Evolutionary conservation across 2,329 filamentous ascomycete species (phyloP), one percentile per base, ranked within the genome.

Genomic region (Mariannaea sp.): DNA sequence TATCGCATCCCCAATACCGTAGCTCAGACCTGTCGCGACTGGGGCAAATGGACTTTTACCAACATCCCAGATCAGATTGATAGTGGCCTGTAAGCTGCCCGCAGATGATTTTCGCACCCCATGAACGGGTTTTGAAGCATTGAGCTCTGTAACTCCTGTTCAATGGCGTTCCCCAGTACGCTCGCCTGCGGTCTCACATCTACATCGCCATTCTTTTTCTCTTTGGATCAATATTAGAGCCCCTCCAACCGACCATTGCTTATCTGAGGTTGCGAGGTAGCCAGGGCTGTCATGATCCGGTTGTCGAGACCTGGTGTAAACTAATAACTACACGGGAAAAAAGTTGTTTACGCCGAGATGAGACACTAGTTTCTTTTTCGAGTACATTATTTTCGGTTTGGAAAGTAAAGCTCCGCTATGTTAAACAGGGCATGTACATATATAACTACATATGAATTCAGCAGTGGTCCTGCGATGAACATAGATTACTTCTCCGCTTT

Each of bases 31-130:
- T 83, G 79, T 57, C 64, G 72, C 26, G 73, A 81, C 52, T 84
- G 83, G 82, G 71, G 68, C 7, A 60, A 62, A 6, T 85, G 76
- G 73, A 81, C 80, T 4, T 62, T 69, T 13, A 68, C 68, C 2
- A 75, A 80, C 57, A 70, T 78, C 5, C 75, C 77, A 2, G 72
- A 75, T 10, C 78, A 81, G 65, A 81, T 82, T 56, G 80, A 84
- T 61, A 82, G 80, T 53, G 81, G 82, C 3, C 62, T 80, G 46
- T 81, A 22, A 26, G 22, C 45, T 48, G 8, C 14, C 8, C 22
- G 22, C 22, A 8, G 8, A 8, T 5, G 22, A 8, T 24, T 24
- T 24, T 24, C 22, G 22, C 26, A 16, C n/a, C 17, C 10, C 32
- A 17, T n/a, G 16, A 30, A 7, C 13, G 14, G 2, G 19, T 17